These are phyloP conservation scores for Pichia phayaonensis DNA, from an alignment of 805 yeast genomes.

Conservation along the genomic window DNA sequence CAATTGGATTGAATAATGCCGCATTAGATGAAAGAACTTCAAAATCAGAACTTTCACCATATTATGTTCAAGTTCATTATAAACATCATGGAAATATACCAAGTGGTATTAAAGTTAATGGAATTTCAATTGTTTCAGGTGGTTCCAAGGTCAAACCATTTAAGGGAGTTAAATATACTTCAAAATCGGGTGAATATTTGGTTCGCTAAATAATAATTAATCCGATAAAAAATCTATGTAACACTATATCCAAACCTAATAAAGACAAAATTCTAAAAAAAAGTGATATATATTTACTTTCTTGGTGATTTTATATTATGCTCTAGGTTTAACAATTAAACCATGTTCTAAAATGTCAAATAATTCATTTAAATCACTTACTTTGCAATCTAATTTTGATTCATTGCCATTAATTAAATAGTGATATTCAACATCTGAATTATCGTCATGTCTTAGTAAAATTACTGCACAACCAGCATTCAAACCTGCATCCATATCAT, in stretches of 20 bases:
- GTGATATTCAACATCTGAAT: conserved; percentile 33
- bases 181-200: conserved; percentile 53
- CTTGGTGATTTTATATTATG: neutral
- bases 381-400: conserved; percentile 22
- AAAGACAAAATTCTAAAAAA: neutral
- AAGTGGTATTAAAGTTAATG: conserved; percentile 65
- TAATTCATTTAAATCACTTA: conserved; percentile 33
- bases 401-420: conserved; percentile 18
- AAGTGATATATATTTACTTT: no score
- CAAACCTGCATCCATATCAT: conserved; percentile 59
- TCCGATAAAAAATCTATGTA: neutral
- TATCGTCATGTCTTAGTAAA: conserved; percentile 44
- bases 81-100: conserved; percentile 61
- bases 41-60: conserved; percentile 26
- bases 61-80: conserved; percentile 44
- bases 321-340: conserved; percentile 17
- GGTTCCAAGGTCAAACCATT: conserved; percentile 62
- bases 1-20: conserved; percentile 10
- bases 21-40: neutral
- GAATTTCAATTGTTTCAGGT: conserved; percentile 52
- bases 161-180: conserved; percentile 83
- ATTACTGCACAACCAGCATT: conserved; percentile 57
- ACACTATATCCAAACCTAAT: neutral
- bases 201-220: conserved; percentile 27
- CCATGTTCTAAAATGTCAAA: conserved; percentile 31